phyloP scores from a whole-genome alignment of 1,284 basidiomycete species.

The Malassezia globosa region DNA sequence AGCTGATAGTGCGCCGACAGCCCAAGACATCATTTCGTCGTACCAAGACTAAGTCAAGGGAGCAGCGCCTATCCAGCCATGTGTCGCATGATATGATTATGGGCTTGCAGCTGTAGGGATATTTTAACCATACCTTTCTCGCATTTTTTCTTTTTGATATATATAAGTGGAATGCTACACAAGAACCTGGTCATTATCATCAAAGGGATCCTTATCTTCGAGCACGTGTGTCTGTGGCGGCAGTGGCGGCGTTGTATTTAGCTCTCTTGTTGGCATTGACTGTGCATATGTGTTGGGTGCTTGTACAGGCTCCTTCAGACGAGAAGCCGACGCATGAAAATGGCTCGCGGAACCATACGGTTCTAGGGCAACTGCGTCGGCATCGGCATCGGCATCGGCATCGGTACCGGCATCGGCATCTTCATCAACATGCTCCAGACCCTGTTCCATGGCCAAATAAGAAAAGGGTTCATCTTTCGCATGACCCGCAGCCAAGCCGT shows the following conservation, averaged over 20 bases:
- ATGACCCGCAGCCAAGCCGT: slow-evolving; percentile 12
- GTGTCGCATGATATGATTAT: no score
- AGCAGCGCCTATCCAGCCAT: neutral
- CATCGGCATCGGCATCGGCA: neutral
- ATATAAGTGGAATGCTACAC: no score
- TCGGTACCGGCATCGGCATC: no score
- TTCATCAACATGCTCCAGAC: no score
- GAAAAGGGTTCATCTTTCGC: neutral
- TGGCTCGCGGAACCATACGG: neutral
- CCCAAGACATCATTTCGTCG: neutral
- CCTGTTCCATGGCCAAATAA: neutral
- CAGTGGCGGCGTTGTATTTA: no score
- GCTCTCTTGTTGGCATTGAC: no score
- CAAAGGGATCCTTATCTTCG: slow-evolving; percentile 13
- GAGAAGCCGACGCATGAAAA: neutral
- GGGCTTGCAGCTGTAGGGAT: no score
- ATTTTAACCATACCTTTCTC: neutral
- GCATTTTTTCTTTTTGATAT: neutral
- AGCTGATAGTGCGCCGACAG: neutral
- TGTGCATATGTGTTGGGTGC: neutral
- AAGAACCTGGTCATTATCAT: slow-evolving; percentile 3
- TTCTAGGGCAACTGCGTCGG: neutral
- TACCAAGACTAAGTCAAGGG: neutral
- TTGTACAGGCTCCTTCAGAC: neutral
- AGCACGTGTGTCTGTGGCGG: slow-evolving; percentile 5